These are phyloP conservation scores for Rubus idaeus DNA, from an alignment of 306 rosid species.

Conservation along the genomic window DNA sequence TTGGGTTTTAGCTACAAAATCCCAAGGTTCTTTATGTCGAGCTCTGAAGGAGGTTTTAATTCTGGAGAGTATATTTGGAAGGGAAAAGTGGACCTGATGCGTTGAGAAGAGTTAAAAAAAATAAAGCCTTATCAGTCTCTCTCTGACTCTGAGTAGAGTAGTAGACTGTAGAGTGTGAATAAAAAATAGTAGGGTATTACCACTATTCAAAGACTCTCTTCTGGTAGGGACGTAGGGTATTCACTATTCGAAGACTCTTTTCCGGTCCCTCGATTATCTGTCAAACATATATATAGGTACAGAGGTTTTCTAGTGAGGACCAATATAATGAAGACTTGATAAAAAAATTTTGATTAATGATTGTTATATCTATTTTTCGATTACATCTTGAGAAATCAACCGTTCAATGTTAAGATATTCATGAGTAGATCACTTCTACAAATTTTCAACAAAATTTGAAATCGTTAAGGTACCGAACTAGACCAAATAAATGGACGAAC, in stretches of 20 bases:
- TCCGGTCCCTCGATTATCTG: constrained; percentile 32
- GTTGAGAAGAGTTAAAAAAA: neutral
- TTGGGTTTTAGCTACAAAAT: constrained; percentile 42
- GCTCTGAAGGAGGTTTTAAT: constrained; percentile 29
- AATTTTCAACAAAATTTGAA: too few relatives aligned
- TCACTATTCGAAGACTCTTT: constrained; percentile 26
- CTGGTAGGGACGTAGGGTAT: constrained; percentile 20
- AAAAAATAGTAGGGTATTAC: neutral
- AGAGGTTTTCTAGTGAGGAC: too few relatives aligned
- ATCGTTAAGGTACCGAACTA: too few relatives aligned
- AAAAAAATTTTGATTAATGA: too few relatives aligned
- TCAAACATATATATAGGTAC: too few relatives aligned
- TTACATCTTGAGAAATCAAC: too few relatives aligned
- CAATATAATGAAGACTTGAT: too few relatives aligned
- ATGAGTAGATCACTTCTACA: too few relatives aligned
- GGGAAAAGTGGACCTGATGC: constrained; percentile 18
- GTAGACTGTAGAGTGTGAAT: neutral
- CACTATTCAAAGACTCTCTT: constrained; percentile 18
- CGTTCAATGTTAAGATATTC: too few relatives aligned
- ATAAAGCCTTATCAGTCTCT: neutral
- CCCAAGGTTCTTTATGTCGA: constrained; percentile 41
- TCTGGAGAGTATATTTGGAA: constrained; percentile 19
- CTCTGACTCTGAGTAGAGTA: neutral
- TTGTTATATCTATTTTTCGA: too few relatives aligned
- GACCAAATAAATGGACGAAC: too few relatives aligned